Percentiles rank a stretch among this genome's conserved stretches.
Evolutionary conservation across 306 rosid genomes (phyloP).

Genomic region (Hippophae tibetana): DNA sequence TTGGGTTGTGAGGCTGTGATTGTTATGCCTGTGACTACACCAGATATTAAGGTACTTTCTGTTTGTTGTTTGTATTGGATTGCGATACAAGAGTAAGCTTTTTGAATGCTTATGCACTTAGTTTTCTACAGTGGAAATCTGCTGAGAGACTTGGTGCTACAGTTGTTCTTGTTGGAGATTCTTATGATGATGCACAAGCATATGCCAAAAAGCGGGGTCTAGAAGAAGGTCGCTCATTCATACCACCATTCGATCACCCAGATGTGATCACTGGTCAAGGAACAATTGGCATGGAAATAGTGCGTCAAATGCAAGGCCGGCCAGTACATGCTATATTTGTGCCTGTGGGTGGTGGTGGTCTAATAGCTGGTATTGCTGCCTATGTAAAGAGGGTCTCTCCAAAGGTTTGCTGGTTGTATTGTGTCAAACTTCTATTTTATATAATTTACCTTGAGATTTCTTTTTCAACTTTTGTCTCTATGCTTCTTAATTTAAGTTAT

Average conservation of each 20-base stretch:
- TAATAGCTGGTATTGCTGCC: slow-evolving; percentile 95
- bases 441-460: not conserved
- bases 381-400: slow-evolving; percentile 90
- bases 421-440: slow-evolving; percentile 1
- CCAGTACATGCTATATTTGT: slow-evolving; percentile 83
- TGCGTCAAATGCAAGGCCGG: slow-evolving; percentile 54
- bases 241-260: slow-evolving; percentile 95
- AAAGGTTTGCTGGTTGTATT: slow-evolving; percentile 39
- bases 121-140: slow-evolving; percentile 60
- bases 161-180: slow-evolving; percentile 80
- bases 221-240: slow-evolving; percentile 65
- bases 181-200: slow-evolving; percentile 87
- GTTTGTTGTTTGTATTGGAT: not conserved
- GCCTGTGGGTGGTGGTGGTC: slow-evolving; percentile 98
- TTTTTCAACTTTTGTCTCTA: not conserved
- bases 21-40: slow-evolving; percentile 87
- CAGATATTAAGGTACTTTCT: slow-evolving; percentile 69
- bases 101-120: not conserved
- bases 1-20: slow-evolving; percentile 68
- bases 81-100: not conserved
- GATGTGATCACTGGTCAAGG: slow-evolving; percentile 95
- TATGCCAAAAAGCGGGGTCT: slow-evolving; percentile 63
- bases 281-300: slow-evolving; percentile 89
- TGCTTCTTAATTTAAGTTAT: not conserved
- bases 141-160: slow-evolving; percentile 78